Conservation (phyloP, 345 rosid species). For the Eutrema yunnanense region DNA sequence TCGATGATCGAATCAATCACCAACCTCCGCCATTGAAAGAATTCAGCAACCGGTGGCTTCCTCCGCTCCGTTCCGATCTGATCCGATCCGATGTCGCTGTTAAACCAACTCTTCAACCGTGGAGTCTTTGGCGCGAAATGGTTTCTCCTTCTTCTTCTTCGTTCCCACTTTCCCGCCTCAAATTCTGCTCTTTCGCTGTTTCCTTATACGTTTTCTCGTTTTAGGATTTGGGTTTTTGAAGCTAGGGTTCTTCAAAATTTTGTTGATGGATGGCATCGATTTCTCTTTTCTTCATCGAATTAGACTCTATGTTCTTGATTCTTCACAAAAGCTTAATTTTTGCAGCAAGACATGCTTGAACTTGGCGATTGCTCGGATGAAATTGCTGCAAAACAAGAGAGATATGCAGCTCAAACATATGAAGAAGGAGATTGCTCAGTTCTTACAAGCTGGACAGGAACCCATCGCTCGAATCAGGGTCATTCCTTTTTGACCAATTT, state of each 20-base stretch:
- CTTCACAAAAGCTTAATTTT: neutral
- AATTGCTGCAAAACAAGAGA: slow-evolving; percentile 87
- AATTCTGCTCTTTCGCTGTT: neutral
- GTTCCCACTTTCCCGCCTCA: neutral
- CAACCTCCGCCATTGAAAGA: neutral
- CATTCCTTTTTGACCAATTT: neutral
- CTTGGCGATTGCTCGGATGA: slow-evolving; percentile 70
- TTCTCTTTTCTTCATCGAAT: neutral
- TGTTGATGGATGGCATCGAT: neutral
- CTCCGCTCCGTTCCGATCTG: neutral
- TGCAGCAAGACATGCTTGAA: slow-evolving; percentile 81
- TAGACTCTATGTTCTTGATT: neutral
- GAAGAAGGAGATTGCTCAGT: slow-evolving; percentile 93
- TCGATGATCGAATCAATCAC: neutral
- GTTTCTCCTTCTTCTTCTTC: slow-evolving; percentile 4
- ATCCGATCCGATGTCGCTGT: slow-evolving; percentile 60
- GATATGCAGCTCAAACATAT: slow-evolving; percentile 83
- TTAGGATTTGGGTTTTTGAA: slow-evolving; percentile 5
- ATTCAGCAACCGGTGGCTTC: neutral
- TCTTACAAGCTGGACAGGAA: slow-evolving; percentile 92
- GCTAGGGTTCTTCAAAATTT: neutral
- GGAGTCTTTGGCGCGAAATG: slow-evolving; percentile 88
- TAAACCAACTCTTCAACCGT: slow-evolving; percentile 88
- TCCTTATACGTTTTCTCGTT: neutral
- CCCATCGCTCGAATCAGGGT: slow-evolving; percentile 93